Evolutionary conservation across 2,329 filamentous ascomycete genomes (phyloP).

Genomic region (Neurospora sp.): DNA sequence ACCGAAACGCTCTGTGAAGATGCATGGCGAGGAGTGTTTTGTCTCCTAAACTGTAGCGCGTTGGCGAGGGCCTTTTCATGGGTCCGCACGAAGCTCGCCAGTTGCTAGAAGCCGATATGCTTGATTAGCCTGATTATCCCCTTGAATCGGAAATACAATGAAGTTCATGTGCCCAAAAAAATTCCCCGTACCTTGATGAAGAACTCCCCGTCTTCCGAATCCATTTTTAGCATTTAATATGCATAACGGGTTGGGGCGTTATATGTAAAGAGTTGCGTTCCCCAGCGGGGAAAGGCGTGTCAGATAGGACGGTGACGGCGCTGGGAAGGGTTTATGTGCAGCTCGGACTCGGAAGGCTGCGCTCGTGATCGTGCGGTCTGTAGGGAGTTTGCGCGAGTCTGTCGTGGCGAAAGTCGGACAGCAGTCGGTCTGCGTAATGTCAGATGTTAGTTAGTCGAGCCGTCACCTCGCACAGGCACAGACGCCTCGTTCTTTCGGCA

Average conservation of each 20-base stretch:
- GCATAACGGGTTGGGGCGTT: slow-evolving; percentile 30
- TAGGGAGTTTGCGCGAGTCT: slow-evolving; percentile 3
- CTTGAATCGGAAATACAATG: not conserved
- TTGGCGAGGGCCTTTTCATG: slow-evolving; percentile 97
- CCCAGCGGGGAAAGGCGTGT: slow-evolving; percentile 6
- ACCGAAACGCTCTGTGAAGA: slow-evolving; percentile 56
- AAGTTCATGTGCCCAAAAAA: not conserved
- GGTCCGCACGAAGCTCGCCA: slow-evolving; percentile 90
- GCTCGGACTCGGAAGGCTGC: not conserved
- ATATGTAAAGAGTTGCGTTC: slow-evolving; percentile 12
- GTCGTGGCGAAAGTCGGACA: slow-evolving; percentile 18
- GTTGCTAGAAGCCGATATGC: slow-evolving; percentile 52
- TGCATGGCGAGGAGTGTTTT: slow-evolving; percentile 59
- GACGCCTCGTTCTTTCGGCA: not conserved
- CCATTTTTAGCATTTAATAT: slow-evolving; percentile 53
- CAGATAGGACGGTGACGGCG: not conserved
- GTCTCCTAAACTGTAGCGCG: slow-evolving; percentile 76
- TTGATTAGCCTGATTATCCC: slow-evolving; percentile 20
- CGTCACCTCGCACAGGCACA: slow-evolving; percentile 12
- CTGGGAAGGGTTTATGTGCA: not conserved
- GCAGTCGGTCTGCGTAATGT: slow-evolving; percentile 18
- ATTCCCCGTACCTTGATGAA: slow-evolving; percentile 65
- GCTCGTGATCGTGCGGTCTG: not conserved
- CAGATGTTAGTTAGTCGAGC: slow-evolving; percentile 20
- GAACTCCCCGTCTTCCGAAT: slow-evolving; percentile 81